A percentile compares a stretch with the other conserved stretches of the same genome.
phyloP scores from a whole-genome alignment of 2,329 filamentous ascomycete species.

The Aspergillus vadensis region DNA sequence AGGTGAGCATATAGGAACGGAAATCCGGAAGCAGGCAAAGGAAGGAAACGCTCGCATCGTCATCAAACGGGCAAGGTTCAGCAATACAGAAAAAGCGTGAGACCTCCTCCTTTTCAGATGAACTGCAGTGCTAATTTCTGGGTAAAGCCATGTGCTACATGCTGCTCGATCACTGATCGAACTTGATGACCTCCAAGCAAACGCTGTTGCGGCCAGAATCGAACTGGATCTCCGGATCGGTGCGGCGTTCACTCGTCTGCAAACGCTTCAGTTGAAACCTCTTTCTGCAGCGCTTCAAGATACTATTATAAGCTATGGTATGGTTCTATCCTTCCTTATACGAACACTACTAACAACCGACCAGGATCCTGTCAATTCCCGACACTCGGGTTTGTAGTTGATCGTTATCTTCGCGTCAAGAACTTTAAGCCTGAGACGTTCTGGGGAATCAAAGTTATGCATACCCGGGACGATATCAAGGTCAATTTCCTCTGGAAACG shows the following conservation, averaged over 20 bases:
- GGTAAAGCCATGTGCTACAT: conserved; percentile 73
- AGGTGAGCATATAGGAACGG: conserved; percentile 91
- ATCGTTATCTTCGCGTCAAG: conserved; percentile 88
- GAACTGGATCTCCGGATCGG: conserved; percentile 93
- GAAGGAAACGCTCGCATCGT: conserved; percentile 73
- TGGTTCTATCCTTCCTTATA: conserved; percentile 16
- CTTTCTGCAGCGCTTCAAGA: conserved; percentile 69
- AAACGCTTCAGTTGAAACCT: conserved; percentile 74
- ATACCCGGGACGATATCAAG: conserved; percentile 73
- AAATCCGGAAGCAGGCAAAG: conserved; percentile 79
- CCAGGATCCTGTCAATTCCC: conserved; percentile 92
- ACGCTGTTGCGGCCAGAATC: conserved; percentile 84
- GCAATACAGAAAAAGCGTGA: conserved; percentile 89
- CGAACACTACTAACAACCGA: background rate
- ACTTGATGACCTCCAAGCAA: conserved; percentile 81
- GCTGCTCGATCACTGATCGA: conserved; percentile 76
- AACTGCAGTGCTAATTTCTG: background rate
- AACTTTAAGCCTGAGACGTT: conserved; percentile 93
- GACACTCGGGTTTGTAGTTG: conserved; percentile 93
- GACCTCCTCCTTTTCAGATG: conserved; percentile 28
- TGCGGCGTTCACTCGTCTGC: conserved; percentile 85
- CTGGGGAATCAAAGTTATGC: conserved; percentile 86
- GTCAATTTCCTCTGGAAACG: conserved; percentile 85
- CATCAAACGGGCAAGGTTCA: conserved; percentile 86
- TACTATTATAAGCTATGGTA: conserved; percentile 78